Conservation (phyloP, 2,329 filamentous ascomycete genomes). For the Ambrosiella xylebori region DNA sequence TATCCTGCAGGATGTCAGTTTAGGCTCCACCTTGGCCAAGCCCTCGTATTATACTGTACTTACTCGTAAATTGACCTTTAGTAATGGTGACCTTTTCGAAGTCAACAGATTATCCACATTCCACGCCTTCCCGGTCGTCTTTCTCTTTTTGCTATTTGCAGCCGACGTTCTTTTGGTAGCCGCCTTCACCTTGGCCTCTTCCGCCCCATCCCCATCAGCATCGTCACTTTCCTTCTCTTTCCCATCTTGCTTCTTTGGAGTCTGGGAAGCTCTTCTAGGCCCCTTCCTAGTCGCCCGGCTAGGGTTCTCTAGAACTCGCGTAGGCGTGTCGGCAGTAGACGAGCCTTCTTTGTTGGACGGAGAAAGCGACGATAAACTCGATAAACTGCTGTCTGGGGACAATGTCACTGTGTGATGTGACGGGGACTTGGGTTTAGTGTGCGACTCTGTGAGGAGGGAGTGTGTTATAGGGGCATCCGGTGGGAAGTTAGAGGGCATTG, state of each 20-base stretch:
- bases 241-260: not conserved
- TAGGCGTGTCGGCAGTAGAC: too few relatives aligned
- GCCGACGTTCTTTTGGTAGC: not conserved
- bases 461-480: too few relatives aligned
- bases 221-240: not conserved
- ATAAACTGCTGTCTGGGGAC: too few relatives aligned
- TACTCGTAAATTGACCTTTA: constrained; percentile 10
- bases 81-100: constrained; percentile 5
- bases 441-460: too few relatives aligned
- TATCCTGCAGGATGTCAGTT: constrained; percentile 1
- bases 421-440: too few relatives aligned
- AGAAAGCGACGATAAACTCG: too few relatives aligned
- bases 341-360: too few relatives aligned
- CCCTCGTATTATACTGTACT: not conserved
- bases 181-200: too few relatives aligned
- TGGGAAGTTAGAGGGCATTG: too few relatives aligned
- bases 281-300: not conserved
- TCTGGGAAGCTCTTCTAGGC: too few relatives aligned
- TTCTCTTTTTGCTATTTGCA: not conserved
- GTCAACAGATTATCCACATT: constrained; percentile 4
- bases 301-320: not conserved
- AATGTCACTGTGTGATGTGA: too few relatives aligned
- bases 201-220: not conserved
- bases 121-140: constrained; percentile 1
- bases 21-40: not conserved